phyloP scores from a whole-genome alignment of 352 stramenopile genomes.

The Elongisporangium undulatum region DNA sequence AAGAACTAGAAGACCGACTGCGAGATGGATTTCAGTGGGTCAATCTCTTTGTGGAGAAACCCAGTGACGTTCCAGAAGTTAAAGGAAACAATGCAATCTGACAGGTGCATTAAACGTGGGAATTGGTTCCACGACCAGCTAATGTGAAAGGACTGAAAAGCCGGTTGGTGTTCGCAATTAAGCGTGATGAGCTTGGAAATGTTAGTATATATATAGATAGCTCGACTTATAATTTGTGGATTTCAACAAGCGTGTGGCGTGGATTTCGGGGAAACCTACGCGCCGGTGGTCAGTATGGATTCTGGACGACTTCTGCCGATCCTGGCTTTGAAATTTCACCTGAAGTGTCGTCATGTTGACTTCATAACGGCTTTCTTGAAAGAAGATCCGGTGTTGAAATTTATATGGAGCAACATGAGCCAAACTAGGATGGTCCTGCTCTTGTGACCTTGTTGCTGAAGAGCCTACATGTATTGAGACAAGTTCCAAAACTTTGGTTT shows the following conservation, averaged over 20 bases:
- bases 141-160: neutral
- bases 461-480: neutral
- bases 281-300: slow-evolving; percentile 3
- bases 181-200: neutral
- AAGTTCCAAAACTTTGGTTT: neutral
- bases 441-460: neutral
- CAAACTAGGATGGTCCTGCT: neutral
- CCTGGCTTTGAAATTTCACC: slow-evolving; percentile 3
- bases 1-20: too few species aligned
- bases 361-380: neutral
- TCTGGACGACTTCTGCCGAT: slow-evolving; percentile 4
- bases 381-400: slow-evolving; percentile 6
- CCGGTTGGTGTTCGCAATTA: neutral
- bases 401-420: slow-evolving; percentile 6
- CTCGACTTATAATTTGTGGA: slow-evolving; percentile 6
- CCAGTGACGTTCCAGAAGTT: too few species aligned
- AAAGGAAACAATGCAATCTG: too few species aligned
- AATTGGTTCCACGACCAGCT: neutral
- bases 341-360: slow-evolving; percentile 2
- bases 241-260: slow-evolving; percentile 6
- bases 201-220: slow-evolving; percentile 1
- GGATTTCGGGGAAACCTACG: slow-evolving; percentile 10
- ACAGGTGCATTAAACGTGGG: neutral
- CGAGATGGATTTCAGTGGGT: too few species aligned
- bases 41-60: too few species aligned